phyloP scores from a whole-genome alignment of 768 basidiomycete species.

The Trametes cubensis region DNA sequence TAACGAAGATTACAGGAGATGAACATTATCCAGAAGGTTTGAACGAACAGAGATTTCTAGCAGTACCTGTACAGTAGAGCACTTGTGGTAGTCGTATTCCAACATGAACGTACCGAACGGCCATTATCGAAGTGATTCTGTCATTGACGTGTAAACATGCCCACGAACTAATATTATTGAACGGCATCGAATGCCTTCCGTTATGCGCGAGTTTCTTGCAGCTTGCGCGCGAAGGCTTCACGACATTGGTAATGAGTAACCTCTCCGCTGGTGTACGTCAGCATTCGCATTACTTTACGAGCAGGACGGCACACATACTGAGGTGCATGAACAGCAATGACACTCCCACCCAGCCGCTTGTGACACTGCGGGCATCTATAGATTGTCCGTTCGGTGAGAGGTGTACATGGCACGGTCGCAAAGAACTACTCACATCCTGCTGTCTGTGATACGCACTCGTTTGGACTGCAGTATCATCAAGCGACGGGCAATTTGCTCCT shows the following conservation, averaged over 20 bases:
- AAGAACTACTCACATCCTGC: constrained; percentile 73
- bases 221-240: constrained; percentile 69
- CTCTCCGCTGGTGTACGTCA: constrained; percentile 65
- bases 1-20: constrained; percentile 35
- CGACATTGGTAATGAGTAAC: constrained; percentile 97
- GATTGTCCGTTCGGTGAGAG: no score
- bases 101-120: not conserved
- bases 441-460: constrained; percentile 88
- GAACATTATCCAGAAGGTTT: constrained; percentile 40
- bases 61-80: not conserved
- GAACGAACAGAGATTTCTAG: no score
- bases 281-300: not conserved
- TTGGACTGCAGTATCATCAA: constrained; percentile 78
- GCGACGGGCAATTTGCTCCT: constrained; percentile 72
- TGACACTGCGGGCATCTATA: constrained; percentile 94
- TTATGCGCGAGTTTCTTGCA: constrained; percentile 43
- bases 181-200: no score
- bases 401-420: not conserved
- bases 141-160: no score
- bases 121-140: no score
- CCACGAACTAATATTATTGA: no score
- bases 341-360: constrained; percentile 89
- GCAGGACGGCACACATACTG: constrained; percentile 48
- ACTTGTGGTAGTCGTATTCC: not conserved
- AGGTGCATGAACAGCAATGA: constrained; percentile 92